phyloP scores from a whole-genome alignment of 306 rosid species.

The barrel medic (Medicago truncatula) region DNA sequence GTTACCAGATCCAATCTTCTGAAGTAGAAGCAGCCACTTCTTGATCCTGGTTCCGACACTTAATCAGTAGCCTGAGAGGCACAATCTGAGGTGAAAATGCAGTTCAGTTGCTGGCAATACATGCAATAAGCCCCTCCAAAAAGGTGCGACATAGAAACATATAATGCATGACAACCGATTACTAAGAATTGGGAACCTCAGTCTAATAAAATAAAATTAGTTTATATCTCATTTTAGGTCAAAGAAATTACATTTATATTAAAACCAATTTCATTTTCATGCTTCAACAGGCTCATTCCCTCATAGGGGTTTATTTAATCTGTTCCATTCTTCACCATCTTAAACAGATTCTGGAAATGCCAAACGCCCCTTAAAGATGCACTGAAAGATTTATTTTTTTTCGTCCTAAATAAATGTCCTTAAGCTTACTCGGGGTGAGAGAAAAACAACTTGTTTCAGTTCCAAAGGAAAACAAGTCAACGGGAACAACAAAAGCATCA shows the following conservation, averaged over 20 bases:
- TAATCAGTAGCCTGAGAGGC: conserved; percentile 67
- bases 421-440: not conserved
- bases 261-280: conserved; percentile 11
- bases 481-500: conserved; percentile 1
- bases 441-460: conserved; percentile 12
- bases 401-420: not conserved
- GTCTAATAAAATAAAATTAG: not conserved
- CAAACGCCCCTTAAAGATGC: not conserved
- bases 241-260: no score
- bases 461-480: conserved; percentile 13
- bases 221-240: no score
- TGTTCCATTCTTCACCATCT: conserved; percentile 11
- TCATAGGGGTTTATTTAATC: not conserved
- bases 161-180: conserved; percentile 10
- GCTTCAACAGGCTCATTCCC: not conserved
- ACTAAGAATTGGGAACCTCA: conserved; percentile 29
- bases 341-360: conserved; percentile 17
- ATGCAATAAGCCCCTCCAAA: not conserved
- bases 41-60: conserved; percentile 57
- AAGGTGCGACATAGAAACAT: not conserved
- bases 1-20: conserved; percentile 82
- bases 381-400: conserved; percentile 2
- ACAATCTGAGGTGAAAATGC: conserved; percentile 55
- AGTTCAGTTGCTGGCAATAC: conserved; percentile 19
- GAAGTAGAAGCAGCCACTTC: conserved; percentile 54